Evolutionary conservation across 139 green algal species (phyloP).

Genomic region (Micromonas commoda): DNA sequence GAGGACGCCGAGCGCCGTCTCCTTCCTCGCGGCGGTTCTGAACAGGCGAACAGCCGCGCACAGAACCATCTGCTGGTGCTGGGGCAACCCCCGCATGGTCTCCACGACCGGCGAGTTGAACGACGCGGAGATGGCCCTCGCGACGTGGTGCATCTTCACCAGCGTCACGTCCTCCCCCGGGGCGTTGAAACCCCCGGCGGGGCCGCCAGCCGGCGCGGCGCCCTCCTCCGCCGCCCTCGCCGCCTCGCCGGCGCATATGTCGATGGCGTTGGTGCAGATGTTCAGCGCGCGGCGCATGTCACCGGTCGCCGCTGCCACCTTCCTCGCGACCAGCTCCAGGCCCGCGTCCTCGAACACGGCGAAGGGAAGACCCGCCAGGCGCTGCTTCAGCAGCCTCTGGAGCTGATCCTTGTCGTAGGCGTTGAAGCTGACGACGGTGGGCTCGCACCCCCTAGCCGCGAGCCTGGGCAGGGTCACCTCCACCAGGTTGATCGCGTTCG

Average conservation of each 20-base stretch:
- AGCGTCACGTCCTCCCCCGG: not conserved
- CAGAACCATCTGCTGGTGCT: conserved; percentile 43
- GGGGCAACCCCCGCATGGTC: conserved; percentile 32
- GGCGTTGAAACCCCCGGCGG: not conserved
- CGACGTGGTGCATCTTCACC: conserved; percentile 37
- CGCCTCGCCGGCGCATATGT: conserved; percentile 16
- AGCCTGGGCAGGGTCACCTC: conserved; percentile 34
- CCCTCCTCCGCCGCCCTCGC: not conserved
- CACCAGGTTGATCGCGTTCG: conserved; percentile 39
- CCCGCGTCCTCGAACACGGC: not conserved
- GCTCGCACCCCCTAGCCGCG: conserved; percentile 30
- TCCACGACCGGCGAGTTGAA: conserved; percentile 35
- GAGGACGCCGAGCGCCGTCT: conserved; percentile 18
- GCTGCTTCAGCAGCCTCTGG: conserved; percentile 22
- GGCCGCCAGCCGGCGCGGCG: not conserved
- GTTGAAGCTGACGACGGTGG: conserved; percentile 19
- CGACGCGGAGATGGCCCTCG: conserved; percentile 25
- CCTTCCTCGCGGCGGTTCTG: not conserved
- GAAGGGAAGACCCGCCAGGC: conserved; percentile 1
- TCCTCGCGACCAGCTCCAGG: conserved; percentile 23
- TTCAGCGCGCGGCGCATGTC: conserved; percentile 41
- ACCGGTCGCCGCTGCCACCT: conserved; percentile 34
- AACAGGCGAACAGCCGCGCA: conserved; percentile 35
- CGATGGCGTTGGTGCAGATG: conserved; percentile 23
- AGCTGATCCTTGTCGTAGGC: conserved; percentile 34